phyloP scores from a whole-genome alignment of 2,329 filamentous ascomycete genomes.

The Fusarium robinianum region DNA sequence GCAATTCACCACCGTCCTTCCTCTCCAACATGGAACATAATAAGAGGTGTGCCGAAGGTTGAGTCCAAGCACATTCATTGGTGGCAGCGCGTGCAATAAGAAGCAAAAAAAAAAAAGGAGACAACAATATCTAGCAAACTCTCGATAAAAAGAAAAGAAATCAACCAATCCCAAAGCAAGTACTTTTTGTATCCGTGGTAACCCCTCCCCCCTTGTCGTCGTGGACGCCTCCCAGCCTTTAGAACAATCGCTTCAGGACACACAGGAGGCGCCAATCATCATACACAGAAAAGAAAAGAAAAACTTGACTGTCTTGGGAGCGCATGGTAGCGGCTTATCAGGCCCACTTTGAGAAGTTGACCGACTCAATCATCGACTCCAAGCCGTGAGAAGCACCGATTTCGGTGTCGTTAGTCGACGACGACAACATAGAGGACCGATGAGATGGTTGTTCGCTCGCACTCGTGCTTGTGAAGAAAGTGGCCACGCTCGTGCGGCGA shows the following conservation, averaged over 20 bases:
- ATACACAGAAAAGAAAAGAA: neutral
- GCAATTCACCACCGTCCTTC: conserved; percentile 8
- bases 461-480: conserved; percentile 62
- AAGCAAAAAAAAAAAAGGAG: conserved; percentile 11
- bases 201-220: conserved; percentile 38
- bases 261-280: neutral
- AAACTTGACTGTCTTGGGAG: neutral
- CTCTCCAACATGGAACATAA: conserved; percentile 6
- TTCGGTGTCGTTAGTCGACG: conserved; percentile 60
- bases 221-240: conserved; percentile 35
- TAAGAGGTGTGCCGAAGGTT: conserved; percentile 15
- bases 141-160: conserved; percentile 16
- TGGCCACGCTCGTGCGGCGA: conserved; percentile 66
- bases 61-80: conserved; percentile 4
- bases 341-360: conserved; percentile 48
- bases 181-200: conserved; percentile 38
- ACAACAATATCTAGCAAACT: conserved; percentile 4
- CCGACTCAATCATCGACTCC: conserved; percentile 43
- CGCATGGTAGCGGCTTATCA: conserved; percentile 22
- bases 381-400: conserved; percentile 40
- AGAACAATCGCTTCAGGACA: conserved; percentile 6
- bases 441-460: conserved; percentile 62
- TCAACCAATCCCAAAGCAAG: conserved; percentile 30
- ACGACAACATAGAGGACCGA: conserved; percentile 61
- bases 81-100: neutral